Evolutionary conservation across 768 basidiomycete species (phyloP).

Genomic region (Suillus lakei): DNA sequence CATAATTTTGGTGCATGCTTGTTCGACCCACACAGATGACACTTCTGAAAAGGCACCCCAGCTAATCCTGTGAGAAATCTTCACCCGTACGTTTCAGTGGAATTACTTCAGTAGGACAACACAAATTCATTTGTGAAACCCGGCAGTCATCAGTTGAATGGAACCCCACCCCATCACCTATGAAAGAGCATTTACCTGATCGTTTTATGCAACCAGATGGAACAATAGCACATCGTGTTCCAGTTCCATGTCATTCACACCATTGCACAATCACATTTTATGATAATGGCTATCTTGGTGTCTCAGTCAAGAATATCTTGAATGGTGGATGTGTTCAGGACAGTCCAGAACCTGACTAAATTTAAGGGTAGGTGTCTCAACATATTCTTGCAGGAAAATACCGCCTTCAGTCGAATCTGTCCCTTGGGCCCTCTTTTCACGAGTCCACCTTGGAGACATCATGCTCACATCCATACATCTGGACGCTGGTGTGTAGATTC

Average conservation of each 20-base stretch:
- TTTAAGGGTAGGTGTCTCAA: neutral
- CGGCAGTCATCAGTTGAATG: neutral
- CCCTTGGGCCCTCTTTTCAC: conserved; percentile 20
- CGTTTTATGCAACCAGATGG: neutral
- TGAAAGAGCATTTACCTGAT: neutral
- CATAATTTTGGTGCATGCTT: neutral
- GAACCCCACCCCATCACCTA: neutral
- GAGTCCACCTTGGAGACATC: conserved; percentile 22
- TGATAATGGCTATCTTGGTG: conserved; percentile 22
- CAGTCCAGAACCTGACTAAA: neutral
- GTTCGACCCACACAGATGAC: neutral
- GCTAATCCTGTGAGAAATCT: neutral
- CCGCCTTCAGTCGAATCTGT: conserved; percentile 10
- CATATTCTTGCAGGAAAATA: neutral
- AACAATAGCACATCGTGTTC: conserved; percentile 14
- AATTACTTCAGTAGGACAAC: neutral
- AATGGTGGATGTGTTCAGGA: conserved; percentile 16
- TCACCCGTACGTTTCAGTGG: neutral
- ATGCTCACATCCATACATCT: conserved; percentile 28
- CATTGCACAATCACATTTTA: conserved; percentile 23
- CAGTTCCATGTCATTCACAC: conserved; percentile 15
- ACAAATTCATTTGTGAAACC: neutral
- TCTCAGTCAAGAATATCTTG: conserved; percentile 19
- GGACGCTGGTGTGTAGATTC: conserved; percentile 28
- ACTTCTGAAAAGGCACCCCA: neutral